Conservation (phyloP, 345 rosid species). For the Toxicodendron radicans region DNA sequence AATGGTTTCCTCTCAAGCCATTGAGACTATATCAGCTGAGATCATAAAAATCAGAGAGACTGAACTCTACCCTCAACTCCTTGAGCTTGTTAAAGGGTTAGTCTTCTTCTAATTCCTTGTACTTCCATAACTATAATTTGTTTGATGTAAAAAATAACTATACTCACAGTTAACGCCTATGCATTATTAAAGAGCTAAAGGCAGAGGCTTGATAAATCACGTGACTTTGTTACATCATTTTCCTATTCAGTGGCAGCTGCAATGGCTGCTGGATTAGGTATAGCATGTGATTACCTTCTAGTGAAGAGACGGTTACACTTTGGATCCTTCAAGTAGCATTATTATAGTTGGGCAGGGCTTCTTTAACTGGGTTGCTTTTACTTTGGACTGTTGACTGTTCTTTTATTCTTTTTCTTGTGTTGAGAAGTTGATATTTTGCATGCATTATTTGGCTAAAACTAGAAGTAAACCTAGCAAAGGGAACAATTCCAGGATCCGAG, state of each 20-base stretch:
- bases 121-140: no score
- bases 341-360: neutral
- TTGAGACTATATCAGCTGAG: slow-evolving; percentile 75
- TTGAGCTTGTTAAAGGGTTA: slow-evolving; percentile 86
- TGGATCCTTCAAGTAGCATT: neutral
- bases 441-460: neutral
- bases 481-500: neutral
- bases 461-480: neutral
- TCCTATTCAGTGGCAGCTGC: slow-evolving; percentile 3
- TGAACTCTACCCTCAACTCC: slow-evolving; percentile 84
- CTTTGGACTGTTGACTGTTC: slow-evolving; percentile 7
- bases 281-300: neutral
- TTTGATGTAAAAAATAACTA: no score
- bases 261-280: neutral
- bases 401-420: neutral
- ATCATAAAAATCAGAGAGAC: slow-evolving; percentile 81
- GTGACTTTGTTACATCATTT: slow-evolving; percentile 28
- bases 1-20: slow-evolving; percentile 80
- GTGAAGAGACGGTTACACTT: neutral
- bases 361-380: neutral
- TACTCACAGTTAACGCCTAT: no score
- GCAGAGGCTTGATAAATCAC: slow-evolving; percentile 5
- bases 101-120: slow-evolving; percentile 20
- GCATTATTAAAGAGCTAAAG: slow-evolving; percentile 15
- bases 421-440: no score